Base-by-base conservation (phyloP, 2,329 filamentous ascomycete genomes). In the Coniosporium tulheliwenetii region DNA sequence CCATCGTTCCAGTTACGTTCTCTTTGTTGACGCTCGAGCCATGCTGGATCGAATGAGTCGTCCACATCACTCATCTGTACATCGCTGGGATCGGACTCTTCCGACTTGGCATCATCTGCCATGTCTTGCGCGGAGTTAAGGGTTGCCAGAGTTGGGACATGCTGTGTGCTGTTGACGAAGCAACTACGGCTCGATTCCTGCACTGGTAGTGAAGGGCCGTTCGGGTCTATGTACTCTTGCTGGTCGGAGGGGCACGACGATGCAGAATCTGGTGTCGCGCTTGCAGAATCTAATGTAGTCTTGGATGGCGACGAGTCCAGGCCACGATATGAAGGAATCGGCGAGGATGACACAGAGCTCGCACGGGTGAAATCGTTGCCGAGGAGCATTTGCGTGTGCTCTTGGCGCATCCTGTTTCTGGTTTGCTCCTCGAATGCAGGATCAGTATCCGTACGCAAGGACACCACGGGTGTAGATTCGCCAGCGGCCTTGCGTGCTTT, bases 141-240 rank as follows among this genome's bases (percentile, higher is more conserved):
- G 30, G 57, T 57, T 26, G 19, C 19, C 19, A 26, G 19, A 7
- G 19, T 26, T 26, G 19, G 19, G 19, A 26, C 19, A 26, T 26
- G 19, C 39, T 65, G 59, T 3, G 61, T 61, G 43, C 61, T 64
- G 48, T 65, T 66, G 44, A 61, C 56, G 36, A 64, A 60, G 13
- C 60, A 56, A 47, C 52, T 63, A 10, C 52, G 52, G 5, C n/a
- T 12, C 12, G 36, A 15, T 12, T 37, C n/a, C 10, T n/a, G n/a
- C 10, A 37, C n/a, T n/a, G 33, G 15, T 5, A 10, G 10, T 26
- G 31, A 31, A 5, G 39, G 39, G 16, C 39, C 39, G 19, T 33
- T 16, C 12, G 39, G 39, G 42, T 55, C 53, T 13, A 47, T 52
- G 30, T 42, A 50, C 26, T 50, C 49, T 38, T 41, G 14, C 19